phyloP scores from a whole-genome alignment of 2,329 filamentous ascomycete species.

The Ophiostoma sp. region DNA sequence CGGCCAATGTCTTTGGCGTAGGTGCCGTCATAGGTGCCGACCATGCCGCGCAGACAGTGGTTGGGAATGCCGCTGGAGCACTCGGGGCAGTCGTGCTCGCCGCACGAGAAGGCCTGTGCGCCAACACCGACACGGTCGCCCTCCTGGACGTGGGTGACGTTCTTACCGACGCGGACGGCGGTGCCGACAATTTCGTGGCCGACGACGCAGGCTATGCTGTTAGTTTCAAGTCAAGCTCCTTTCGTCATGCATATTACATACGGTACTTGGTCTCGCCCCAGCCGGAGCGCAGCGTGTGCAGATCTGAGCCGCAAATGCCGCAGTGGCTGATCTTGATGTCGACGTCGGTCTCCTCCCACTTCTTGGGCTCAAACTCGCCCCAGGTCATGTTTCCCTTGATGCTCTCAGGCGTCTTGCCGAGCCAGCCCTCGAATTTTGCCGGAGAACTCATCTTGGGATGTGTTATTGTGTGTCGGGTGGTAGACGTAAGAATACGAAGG shows the following conservation, averaged over 20 bases:
- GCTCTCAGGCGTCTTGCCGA: conserved; percentile 40
- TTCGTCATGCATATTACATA: conserved; percentile 5
- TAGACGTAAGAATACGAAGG: no score
- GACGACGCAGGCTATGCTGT: conserved; percentile 45
- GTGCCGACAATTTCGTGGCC: conserved; percentile 63
- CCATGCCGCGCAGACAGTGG: conserved; percentile 22
- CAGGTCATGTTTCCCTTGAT: conserved; percentile 51
- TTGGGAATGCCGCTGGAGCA: conserved; percentile 21
- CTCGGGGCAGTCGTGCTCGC: conserved; percentile 35
- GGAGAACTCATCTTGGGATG: conserved; percentile 15
- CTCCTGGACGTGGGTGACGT: conserved; percentile 39
- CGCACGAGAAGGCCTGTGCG: conserved; percentile 25
- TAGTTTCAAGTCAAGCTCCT: not conserved
- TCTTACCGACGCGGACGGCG: conserved; percentile 49
- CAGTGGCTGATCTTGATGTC: conserved; percentile 63
- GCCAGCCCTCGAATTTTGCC: conserved; percentile 48
- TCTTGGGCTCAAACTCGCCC: conserved; percentile 56
- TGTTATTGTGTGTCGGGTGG: not conserved
- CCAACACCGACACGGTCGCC: conserved; percentile 29
- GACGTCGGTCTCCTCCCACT: conserved; percentile 60
- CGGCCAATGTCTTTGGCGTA: conserved; percentile 35
- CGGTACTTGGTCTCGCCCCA: conserved; percentile 36
- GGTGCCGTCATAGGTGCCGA: conserved; percentile 24
- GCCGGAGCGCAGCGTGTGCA: conserved; percentile 54
- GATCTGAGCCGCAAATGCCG: conserved; percentile 59